These are phyloP conservation scores for Rhizopus delemar DNA, from an alignment of 371 early-diverging fungal genomes.

Conservation along the genomic window DNA sequence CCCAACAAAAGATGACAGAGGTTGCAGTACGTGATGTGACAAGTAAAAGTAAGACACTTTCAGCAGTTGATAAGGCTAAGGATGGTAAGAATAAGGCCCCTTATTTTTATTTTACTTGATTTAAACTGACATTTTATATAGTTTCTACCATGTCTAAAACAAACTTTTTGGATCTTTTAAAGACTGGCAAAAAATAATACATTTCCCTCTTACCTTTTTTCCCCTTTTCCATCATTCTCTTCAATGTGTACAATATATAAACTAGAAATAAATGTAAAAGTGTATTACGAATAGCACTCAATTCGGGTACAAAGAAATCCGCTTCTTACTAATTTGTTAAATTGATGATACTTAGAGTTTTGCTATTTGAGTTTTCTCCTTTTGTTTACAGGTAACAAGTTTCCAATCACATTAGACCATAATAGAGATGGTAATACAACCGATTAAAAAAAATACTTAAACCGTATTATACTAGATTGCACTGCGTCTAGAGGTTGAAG, in stretches of 20 bases:
- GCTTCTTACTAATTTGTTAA: too few species aligned
- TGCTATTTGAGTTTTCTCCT: too few species aligned
- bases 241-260: neutral
- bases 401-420: too few species aligned
- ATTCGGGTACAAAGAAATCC: too few species aligned
- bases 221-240: neutral
- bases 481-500: too few species aligned
- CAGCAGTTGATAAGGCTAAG: slow-evolving; percentile 59
- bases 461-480: too few species aligned
- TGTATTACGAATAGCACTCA: too few species aligned
- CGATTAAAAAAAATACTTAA: too few species aligned
- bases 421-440: too few species aligned
- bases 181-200: slow-evolving; percentile 46
- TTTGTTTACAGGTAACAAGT: too few species aligned
- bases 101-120: neutral
- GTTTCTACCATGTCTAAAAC: slow-evolving; percentile 66
- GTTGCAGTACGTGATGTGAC: slow-evolving; percentile 50
- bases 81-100: slow-evolving; percentile 24
- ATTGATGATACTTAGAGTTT: too few species aligned
- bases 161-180: slow-evolving; percentile 64
- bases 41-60: slow-evolving; percentile 43
- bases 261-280: neutral
- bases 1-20: slow-evolving; percentile 73
- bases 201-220: neutral
- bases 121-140: slow-evolving; percentile 19